A percentile compares a stretch with the other conserved stretches of the same genome.
Evolutionary conservation across 495 filamentous ascomycete species (phyloP).

Genomic region (Talaromyces ruber): DNA sequence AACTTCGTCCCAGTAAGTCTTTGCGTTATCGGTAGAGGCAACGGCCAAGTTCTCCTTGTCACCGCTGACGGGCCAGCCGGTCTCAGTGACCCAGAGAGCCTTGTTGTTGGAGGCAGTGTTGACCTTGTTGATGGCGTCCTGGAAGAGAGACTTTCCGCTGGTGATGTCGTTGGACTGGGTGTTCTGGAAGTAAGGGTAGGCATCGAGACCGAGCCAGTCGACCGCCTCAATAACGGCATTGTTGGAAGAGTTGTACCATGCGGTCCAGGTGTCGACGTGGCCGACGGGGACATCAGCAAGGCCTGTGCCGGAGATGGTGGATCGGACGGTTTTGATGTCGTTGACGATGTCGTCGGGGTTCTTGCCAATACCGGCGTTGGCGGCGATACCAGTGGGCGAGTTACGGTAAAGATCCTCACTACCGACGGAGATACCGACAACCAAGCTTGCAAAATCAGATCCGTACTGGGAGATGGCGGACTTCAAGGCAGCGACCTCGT

Average conservation of each 20-base stretch:
- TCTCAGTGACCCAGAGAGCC: conserved; percentile 84
- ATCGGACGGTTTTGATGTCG: conserved; percentile 59
- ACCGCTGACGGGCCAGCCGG: conserved; percentile 75
- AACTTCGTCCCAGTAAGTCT: conserved; percentile 71
- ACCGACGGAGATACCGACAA: conserved; percentile 84
- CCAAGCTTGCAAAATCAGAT: conserved; percentile 47
- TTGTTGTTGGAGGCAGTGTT: conserved; percentile 51
- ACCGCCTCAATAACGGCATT: conserved; percentile 54
- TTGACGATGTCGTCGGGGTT: conserved; percentile 48
- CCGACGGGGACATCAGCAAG: conserved; percentile 54
- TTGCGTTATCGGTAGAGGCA: conserved; percentile 58
- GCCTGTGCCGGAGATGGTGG: conserved; percentile 47
- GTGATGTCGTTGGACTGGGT: conserved; percentile 57
- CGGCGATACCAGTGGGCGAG: conserved; percentile 46
- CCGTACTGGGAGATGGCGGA: conserved; percentile 57
- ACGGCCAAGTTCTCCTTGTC: conserved; percentile 49
- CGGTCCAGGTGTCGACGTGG: conserved; percentile 90
- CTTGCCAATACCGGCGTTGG: conserved; percentile 47
- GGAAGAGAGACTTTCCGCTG: conserved; percentile 53
- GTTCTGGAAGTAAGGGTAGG: conserved; percentile 67
- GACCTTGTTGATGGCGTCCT: conserved; percentile 51
- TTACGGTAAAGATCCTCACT: conserved; percentile 85
- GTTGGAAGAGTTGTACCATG: conserved; percentile 70
- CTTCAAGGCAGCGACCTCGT: conserved; percentile 61
- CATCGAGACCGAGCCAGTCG: conserved; percentile 76